Evolutionary conservation across 768 basidiomycete species (phyloP), one percentile per base, ranked within the genome.

Genomic region (Mycena haematopus): DNA sequence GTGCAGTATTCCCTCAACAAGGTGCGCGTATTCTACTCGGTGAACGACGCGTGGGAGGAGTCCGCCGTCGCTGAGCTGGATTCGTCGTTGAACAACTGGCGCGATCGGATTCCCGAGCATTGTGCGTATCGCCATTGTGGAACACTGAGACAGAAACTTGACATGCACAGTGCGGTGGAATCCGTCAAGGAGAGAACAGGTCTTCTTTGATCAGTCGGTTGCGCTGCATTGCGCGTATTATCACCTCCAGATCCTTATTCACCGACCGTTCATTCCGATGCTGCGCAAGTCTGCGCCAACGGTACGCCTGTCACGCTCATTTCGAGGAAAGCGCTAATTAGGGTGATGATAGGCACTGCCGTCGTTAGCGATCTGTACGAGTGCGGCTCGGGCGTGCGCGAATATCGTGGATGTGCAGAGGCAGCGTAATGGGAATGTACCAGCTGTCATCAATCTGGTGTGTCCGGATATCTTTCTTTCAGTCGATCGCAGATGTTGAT

Each of bases 361-460:
- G 76, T 70, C 92, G 0, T 78, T 95, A 33, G 90, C 91, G 0
- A 93, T 95, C 57, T 94, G 92, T 72, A 88, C 89, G 13, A 95
- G 92, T 64, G 87, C 93, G 0, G 91, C 93, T 2, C 82, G 92
- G 14, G 91, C 90, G 1, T 88, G 85, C 62, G 85, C 85, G 42
- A 90, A 89, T 69, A 82, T 95, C 27, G 74, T 92, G 24, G 91
- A 93, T 75, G 59, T 77, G 35, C 78, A 79, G 60, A 73, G 80
- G 36, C 57, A 73, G 66, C 60, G 73, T 73, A 24, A 72, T 71
- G 44, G 62, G 63, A 17, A 58, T 75, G 46, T 78, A 76, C 17
- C 64, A 74, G 52, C 21, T 65, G 68, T 27, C 46, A 78, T 54
- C 74, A 79, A 60, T n/a, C n/a, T 64, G 73, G 82, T 80, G 66